A percentile compares a stretch with the other conserved stretches of the same genome.
Evolutionary conservation across 164 flowering plant genomes (phyloP).

Genomic region (grape (Vitis vinifera)): ASM3070453v1 NC_081813.1:24232501-24233000

Average conservation of each 20-base stretch:
- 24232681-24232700: neutral
- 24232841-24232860: slow-evolving; percentile 31
- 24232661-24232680: neutral
- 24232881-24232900: slow-evolving; percentile 16
- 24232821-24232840: slow-evolving; percentile 26
- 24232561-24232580: no score
- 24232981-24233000: neutral
- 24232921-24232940: neutral
- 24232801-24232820: slow-evolving; percentile 27
- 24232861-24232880: slow-evolving; percentile 18
- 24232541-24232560: no score
- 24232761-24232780: slow-evolving; percentile 10
- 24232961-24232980: no score
- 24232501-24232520: no score
- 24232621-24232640: no score
- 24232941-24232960: no score
- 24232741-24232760: slow-evolving; percentile 17
- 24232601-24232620: no score
- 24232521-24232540: no score
- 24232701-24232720: no score
- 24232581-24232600: no score
- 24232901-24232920: neutral
- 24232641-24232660: no score
- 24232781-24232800: slow-evolving; percentile 13
- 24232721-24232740: neutral